A percentile compares a stretch with the other conserved stretches of the same genome.
Evolutionary conservation across 176 grass and related monocot genomes (phyloP).

Genomic region (Zea luxurians): DNA sequence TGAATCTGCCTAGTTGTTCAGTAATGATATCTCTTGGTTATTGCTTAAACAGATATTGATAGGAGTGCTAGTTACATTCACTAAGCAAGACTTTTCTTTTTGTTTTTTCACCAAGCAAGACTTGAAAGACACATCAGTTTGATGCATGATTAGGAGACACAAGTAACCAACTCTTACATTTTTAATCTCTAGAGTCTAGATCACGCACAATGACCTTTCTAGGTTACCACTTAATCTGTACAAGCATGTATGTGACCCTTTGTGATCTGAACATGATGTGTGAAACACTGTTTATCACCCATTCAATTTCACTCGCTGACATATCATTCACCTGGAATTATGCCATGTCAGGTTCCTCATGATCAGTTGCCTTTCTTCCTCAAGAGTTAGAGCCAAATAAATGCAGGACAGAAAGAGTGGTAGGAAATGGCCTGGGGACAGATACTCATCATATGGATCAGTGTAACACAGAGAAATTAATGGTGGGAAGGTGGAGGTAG

Average conservation of each 20-base stretch:
- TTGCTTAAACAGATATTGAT: background rate
- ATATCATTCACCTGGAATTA: conserved; percentile 48
- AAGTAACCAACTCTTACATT: background rate
- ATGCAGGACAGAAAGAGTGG: conserved; percentile 47
- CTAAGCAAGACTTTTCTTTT: background rate
- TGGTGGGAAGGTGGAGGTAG: conserved; percentile 18
- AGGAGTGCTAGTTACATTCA: background rate
- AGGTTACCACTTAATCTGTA: background rate
- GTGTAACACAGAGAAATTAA: conserved; percentile 41
- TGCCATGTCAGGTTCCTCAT: conserved; percentile 49
- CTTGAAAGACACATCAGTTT: background rate
- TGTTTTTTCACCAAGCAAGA: background rate
- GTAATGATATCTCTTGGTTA: background rate
- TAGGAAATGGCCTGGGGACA: conserved; percentile 27
- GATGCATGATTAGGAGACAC: background rate
- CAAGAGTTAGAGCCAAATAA: conserved; percentile 54
- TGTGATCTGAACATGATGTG: conserved; percentile 10
- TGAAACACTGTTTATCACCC: conserved; percentile 19
- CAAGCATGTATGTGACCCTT: background rate
- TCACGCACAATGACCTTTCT: background rate
- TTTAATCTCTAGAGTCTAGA: background rate
- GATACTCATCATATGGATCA: conserved; percentile 28
- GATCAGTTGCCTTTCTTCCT: conserved; percentile 42
- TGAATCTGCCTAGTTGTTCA: background rate
- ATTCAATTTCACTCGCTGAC: conserved; percentile 41